Conservation (phyloP, 108 stramenopile species). For the Aureococcus anophagefferens region DNA sequence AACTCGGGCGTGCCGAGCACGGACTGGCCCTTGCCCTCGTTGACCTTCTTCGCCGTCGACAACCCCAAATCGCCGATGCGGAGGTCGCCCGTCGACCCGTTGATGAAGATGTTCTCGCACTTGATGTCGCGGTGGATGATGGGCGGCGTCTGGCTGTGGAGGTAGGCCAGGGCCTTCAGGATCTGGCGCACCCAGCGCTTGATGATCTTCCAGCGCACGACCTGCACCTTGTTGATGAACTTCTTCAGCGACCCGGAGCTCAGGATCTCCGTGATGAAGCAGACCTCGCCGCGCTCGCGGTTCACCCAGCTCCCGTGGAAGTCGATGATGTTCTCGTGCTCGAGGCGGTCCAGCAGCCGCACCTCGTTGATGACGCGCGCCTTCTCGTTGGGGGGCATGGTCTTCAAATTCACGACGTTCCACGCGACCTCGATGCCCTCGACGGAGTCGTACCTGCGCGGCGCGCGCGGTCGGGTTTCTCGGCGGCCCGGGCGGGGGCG, state of each 20-base stretch:
- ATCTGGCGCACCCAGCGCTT: constrained; percentile 93
- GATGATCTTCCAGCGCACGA: constrained; percentile 89
- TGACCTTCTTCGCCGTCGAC: constrained; percentile 67
- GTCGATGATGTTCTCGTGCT: constrained; percentile 89
- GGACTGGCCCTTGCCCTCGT: constrained; percentile 52
- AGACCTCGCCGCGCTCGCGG: constrained; percentile 73
- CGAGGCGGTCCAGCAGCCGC: constrained; percentile 74
- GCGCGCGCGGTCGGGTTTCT: too few species aligned
- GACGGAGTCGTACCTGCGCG: constrained; percentile 88
- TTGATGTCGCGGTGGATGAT: constrained; percentile 98
- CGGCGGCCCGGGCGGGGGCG: too few species aligned
- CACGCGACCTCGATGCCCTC: constrained; percentile 96
- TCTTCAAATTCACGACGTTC: constrained; percentile 82
- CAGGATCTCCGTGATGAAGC: constrained; percentile 93
- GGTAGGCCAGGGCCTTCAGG: constrained; percentile 82
- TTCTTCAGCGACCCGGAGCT: constrained; percentile 79
- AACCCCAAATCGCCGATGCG: constrained; percentile 94
- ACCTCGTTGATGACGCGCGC: constrained; percentile 94
- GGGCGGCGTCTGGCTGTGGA: constrained; percentile 91
- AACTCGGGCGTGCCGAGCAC: constrained; percentile 97
- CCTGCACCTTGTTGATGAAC: constrained; percentile 88
- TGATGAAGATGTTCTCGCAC: constrained; percentile 94
- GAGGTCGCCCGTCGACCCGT: constrained; percentile 89
- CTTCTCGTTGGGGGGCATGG: constrained; percentile 71
- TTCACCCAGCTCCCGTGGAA: constrained; percentile 96